phyloP scores from a whole-genome alignment of 768 basidiomycete species.

The Russula lepida region DNA sequence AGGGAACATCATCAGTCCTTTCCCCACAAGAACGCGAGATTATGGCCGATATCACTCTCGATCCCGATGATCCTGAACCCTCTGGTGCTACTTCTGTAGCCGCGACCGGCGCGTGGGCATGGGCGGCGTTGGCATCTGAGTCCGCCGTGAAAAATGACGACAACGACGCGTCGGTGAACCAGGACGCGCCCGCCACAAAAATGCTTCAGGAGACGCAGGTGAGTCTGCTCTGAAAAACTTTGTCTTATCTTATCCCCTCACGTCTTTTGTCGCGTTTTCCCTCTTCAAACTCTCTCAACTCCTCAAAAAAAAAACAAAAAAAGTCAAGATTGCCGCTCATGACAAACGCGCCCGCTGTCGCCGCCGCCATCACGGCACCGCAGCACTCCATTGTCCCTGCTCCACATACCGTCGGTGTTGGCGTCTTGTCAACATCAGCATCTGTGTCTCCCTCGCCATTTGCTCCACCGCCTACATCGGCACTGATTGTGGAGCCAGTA shows the following conservation, averaged over 20 bases:
- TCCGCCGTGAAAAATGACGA: background rate
- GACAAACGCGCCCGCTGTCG: background rate
- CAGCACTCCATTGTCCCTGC: background rate
- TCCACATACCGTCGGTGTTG: background rate
- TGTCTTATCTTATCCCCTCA: background rate
- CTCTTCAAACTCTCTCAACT: no score
- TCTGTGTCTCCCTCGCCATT: slow-evolving; percentile 10
- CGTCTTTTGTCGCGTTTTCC: background rate
- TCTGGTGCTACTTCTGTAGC: background rate
- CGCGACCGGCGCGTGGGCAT: background rate
- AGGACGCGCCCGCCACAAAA: background rate
- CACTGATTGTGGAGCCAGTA: background rate
- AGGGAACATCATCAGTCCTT: background rate
- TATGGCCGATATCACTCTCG: slow-evolving; percentile 17
- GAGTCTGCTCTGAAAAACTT: background rate
- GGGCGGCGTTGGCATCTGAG: background rate
- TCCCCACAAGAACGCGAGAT: slow-evolving; percentile 18
- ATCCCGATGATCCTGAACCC: slow-evolving; percentile 5
- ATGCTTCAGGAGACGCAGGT: background rate
- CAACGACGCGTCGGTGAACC: background rate
- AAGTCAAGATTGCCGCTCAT: background rate
- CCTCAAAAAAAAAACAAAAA: no score
- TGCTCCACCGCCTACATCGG: background rate
- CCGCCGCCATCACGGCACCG: background rate
- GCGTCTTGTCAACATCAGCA: background rate